phyloP scores from a whole-genome alignment of 2,329 filamentous ascomycete species.

The Stachybotrys chartarum region DNA sequence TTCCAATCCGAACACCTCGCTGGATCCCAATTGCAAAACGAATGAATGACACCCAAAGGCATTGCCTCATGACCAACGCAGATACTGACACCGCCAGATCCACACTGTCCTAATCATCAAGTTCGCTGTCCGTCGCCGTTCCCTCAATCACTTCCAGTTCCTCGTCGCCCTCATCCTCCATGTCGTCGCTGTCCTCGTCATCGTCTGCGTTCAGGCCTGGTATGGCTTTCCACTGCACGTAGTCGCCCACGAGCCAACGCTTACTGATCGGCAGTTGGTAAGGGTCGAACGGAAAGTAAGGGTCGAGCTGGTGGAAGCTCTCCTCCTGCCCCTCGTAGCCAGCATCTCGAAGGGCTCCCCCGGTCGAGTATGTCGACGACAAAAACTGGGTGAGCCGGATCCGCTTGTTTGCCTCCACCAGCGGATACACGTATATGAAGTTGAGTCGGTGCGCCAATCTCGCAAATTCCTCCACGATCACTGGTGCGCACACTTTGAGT shows the following conservation, averaged over 20 bases:
- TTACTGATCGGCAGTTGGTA: slow-evolving; percentile 85
- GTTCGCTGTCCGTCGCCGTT: slow-evolving; percentile 43
- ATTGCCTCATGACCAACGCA: neutral
- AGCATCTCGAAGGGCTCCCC: slow-evolving; percentile 45
- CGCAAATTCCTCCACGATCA: slow-evolving; percentile 87
- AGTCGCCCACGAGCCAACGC: slow-evolving; percentile 79
- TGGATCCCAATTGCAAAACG: slow-evolving; percentile 3
- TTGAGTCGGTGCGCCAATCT: slow-evolving; percentile 77
- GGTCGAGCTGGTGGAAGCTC: slow-evolving; percentile 76
- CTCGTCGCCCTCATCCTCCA: slow-evolving; percentile 41
- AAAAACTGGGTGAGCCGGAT: slow-evolving; percentile 70
- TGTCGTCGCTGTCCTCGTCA: slow-evolving; percentile 46
- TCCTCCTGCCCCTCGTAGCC: slow-evolving; percentile 54
- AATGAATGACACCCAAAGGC: neutral
- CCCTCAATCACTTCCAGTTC: slow-evolving; percentile 39
- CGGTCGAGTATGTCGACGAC: slow-evolving; percentile 46
- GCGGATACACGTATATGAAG: slow-evolving; percentile 82
- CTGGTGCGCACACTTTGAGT: slow-evolving; percentile 85
- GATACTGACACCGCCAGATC: neutral
- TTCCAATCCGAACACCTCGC: slow-evolving; percentile 8
- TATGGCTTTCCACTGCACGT: slow-evolving; percentile 72
- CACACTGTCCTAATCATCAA: slow-evolving; percentile 26
- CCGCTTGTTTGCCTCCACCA: slow-evolving; percentile 89
- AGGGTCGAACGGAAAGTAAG: slow-evolving; percentile 96
- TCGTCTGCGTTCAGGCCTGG: slow-evolving; percentile 58